Conservation (phyloP, 208 protist species). For the Wallacemonas sp. region DNA sequence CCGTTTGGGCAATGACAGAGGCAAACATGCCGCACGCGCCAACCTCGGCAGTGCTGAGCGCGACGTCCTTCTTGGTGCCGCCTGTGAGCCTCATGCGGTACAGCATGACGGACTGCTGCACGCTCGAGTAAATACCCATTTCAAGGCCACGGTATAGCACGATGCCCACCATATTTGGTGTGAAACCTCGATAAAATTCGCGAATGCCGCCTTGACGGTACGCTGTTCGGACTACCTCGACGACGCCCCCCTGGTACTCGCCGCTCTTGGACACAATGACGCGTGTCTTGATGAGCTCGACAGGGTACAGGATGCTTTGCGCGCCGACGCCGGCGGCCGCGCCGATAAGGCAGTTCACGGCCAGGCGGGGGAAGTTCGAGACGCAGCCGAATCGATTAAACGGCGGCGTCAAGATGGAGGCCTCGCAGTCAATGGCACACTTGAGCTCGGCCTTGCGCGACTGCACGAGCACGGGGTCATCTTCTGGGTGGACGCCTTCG, state of each 20-base stretch:
- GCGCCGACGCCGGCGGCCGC: constrained; percentile 82
- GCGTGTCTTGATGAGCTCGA: constrained; percentile 93
- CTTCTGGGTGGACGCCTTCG: constrained; percentile 10
- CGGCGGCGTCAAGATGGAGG: constrained; percentile 60
- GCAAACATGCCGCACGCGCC: constrained; percentile 75
- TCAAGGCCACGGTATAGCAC: constrained; percentile 87
- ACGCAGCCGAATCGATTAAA: constrained; percentile 52
- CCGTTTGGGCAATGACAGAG: constrained; percentile 84
- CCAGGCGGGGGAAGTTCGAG: constrained; percentile 57
- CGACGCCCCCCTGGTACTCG: constrained; percentile 74
- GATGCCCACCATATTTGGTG: constrained; percentile 88
- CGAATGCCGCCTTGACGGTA: constrained; percentile 71
- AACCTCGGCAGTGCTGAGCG: constrained; percentile 67
- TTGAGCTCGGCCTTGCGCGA: constrained; percentile 18
- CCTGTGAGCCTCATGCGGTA: constrained; percentile 71
- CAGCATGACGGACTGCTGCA: constrained; percentile 86
- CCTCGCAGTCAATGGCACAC: constrained; percentile 36
- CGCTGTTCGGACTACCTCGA: constrained; percentile 50
- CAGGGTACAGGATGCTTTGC: constrained; percentile 86
- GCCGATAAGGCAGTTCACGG: constrained; percentile 86
- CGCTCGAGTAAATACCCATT: constrained; percentile 87
- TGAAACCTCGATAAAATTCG: constrained; percentile 85
- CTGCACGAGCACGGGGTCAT: not conserved
- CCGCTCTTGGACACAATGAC: constrained; percentile 69
- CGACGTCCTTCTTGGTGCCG: constrained; percentile 66